A percentile compares a stretch with the other conserved stretches of the same genome.
phyloP scores from a whole-genome alignment of 495 filamentous ascomycete species.

The Penicillium flavigenum region DNA sequence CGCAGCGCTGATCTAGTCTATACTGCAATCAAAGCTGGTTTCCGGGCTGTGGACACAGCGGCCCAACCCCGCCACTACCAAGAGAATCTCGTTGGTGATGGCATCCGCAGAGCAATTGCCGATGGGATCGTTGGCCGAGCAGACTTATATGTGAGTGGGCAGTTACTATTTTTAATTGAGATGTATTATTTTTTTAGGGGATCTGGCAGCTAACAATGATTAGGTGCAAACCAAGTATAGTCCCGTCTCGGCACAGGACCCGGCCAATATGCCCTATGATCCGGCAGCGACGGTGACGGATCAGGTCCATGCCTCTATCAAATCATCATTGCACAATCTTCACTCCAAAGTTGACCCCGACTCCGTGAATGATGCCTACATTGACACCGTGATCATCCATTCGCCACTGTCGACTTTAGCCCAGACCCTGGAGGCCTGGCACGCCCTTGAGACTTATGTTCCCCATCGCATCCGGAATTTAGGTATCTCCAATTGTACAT shows the following conservation, averaged over 20 bases:
- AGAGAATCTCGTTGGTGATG: conserved; percentile 68
- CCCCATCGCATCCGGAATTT: conserved; percentile 61
- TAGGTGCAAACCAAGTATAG: conserved; percentile 85
- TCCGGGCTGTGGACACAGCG: conserved; percentile 74
- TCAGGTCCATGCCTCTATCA: conserved; percentile 65
- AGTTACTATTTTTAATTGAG: neutral
- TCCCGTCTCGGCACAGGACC: conserved; percentile 58
- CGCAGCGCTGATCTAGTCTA: conserved; percentile 65
- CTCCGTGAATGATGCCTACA: conserved; percentile 51
- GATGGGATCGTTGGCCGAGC: conserved; percentile 57
- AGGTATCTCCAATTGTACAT: conserved; percentile 69
- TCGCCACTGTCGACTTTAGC: conserved; percentile 57
- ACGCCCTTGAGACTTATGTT: conserved; percentile 61
- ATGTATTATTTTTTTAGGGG: neutral
- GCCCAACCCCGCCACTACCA: conserved; percentile 78
- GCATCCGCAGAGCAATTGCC: conserved; percentile 56
- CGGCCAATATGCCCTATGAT: conserved; percentile 59
- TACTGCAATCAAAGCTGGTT: conserved; percentile 67
- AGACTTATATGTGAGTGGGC: conserved; percentile 58
- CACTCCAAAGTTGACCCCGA: conserved; percentile 28
- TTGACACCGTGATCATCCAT: conserved; percentile 75
- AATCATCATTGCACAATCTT: conserved; percentile 69
- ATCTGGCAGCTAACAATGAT: neutral
- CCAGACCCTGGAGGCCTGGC: conserved; percentile 66
- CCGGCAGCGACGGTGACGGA: conserved; percentile 49